phyloP scores from a whole-genome alignment of 495 filamentous ascomycete genomes.

The Penicillium nucicola region DNA sequence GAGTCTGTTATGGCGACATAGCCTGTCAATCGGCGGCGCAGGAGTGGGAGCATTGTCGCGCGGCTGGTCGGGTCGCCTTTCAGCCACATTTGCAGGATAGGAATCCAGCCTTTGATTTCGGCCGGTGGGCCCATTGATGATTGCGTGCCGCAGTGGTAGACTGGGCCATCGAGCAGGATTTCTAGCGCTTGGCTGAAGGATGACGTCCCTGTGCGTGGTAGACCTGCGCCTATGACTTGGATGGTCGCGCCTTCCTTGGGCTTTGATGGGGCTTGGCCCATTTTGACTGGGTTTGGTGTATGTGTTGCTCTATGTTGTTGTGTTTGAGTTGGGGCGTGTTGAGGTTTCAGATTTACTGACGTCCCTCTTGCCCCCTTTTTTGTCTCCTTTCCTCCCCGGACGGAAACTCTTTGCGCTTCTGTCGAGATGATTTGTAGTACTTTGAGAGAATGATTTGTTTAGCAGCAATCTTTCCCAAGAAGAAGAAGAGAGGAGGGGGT shows the following conservation, averaged over 20 bases:
- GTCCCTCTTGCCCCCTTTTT: not conserved
- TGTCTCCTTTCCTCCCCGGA: not conserved
- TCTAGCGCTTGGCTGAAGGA: slow-evolving; percentile 42
- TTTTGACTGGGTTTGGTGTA: not conserved
- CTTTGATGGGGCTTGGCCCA: slow-evolving; percentile 18
- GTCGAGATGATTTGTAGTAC: no score
- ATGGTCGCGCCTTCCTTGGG: slow-evolving; percentile 18
- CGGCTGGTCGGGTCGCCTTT: slow-evolving; percentile 1
- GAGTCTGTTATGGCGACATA: slow-evolving; percentile 12
- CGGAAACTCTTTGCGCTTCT: no score
- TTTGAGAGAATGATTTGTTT: no score
- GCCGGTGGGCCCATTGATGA: slow-evolving; percentile 11
- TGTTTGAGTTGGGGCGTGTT: not conserved
- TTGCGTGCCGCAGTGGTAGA: slow-evolving; percentile 18
- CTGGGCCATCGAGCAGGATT: slow-evolving; percentile 36
- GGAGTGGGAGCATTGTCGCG: not conserved
- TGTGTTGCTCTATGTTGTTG: not conserved
- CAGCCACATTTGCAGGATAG: slow-evolving; percentile 3
- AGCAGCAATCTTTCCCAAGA: no score
- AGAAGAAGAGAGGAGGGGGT: no score
- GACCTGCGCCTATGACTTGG: slow-evolving; percentile 48
- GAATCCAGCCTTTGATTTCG: slow-evolving; percentile 12
- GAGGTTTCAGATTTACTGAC: not conserved
- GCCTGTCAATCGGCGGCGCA: slow-evolving; percentile 8
- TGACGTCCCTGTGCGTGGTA: slow-evolving; percentile 46